Evolutionary conservation across 2,329 filamentous ascomycete species (phyloP), one percentile per base, ranked within the genome.

Genomic region (Fusarium staphyleae): DNA sequence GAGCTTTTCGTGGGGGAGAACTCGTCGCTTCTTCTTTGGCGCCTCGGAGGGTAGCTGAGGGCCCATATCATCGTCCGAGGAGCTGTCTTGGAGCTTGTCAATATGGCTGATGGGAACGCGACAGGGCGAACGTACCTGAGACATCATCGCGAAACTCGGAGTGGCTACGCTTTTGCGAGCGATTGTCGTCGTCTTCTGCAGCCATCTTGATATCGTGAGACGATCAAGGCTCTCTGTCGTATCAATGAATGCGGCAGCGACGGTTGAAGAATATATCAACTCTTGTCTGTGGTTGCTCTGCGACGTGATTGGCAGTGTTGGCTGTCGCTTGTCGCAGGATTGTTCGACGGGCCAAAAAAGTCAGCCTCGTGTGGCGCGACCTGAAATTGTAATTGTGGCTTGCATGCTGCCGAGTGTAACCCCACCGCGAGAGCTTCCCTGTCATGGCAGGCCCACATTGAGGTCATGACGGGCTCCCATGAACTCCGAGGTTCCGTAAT

Each of bases 1-100:
- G 67, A 98, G 87, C 73, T 95, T 96, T 76, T 98, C 93, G 77
- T 97, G 93, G 2, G 91, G 91, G 3, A 99, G 86, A 66, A 90
- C 90, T 66, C 93, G 85, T 60, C 90, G 87, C 78, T 96, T 97
- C 82, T 96, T 96, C 79, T 93, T 93, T 48, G 87, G 89, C 2
- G 87, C 87, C 42, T 87, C 83, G 2, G 91, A 89, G 35, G 95
- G 93, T 24, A 98, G 84, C 65, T 93, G 89, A 22, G 95, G 95
- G 35, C 95, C 95, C 78, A 97, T 95, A 70, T 96, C 93, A 76
- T 97, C 92, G 67, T 91, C 89, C 4, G 90, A 93, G 29, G 91
- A 96, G 67, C 83, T 86, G 46, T 85, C 85, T 82, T 51, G 58
- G 26, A 32, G 48, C 19, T 19, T 32, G 53, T 69, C 47, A 54